Conservation (phyloP, 2,329 filamentous ascomycete genomes). For the Hypomyces perniciosus region DNA sequence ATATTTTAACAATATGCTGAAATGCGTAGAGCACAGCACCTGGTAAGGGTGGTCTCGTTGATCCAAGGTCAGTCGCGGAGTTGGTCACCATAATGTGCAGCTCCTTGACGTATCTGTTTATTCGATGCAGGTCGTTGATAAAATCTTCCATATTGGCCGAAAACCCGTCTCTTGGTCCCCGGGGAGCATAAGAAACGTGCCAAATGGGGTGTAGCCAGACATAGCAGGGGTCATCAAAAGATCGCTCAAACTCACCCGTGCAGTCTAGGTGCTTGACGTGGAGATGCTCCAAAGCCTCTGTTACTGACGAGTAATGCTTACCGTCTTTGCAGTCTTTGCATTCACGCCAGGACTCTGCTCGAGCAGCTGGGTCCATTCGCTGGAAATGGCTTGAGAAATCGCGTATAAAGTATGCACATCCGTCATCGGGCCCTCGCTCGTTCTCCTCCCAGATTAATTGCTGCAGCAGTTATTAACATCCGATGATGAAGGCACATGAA, state of each 20-base stretch:
- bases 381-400: not conserved
- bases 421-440: not conserved
- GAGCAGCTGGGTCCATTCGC: too few species aligned
- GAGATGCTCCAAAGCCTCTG: not conserved
- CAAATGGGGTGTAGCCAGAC: not conserved
- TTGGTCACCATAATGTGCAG: conserved; percentile 2
- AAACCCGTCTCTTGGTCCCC: not conserved
- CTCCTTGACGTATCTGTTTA: not conserved
- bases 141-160: not conserved
- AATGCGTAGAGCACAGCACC: not conserved
- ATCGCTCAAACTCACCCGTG: not conserved
- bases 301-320: not conserved
- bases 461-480: not conserved
- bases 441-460: conserved; percentile 5
- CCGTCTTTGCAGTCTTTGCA: not conserved
- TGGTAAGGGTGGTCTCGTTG: not conserved
- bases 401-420: not conserved
- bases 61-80: not conserved
- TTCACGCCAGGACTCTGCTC: not conserved
- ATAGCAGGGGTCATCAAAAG: conserved; percentile 4
- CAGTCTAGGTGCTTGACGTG: conserved; percentile 1
- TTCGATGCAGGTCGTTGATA: not conserved
- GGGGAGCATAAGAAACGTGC: not conserved
- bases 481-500: too few species aligned
- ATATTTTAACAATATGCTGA: not conserved